phyloP scores from a whole-genome alignment of 2,329 filamentous ascomycete species.

The Torrubiella hemipterigena region DNA sequence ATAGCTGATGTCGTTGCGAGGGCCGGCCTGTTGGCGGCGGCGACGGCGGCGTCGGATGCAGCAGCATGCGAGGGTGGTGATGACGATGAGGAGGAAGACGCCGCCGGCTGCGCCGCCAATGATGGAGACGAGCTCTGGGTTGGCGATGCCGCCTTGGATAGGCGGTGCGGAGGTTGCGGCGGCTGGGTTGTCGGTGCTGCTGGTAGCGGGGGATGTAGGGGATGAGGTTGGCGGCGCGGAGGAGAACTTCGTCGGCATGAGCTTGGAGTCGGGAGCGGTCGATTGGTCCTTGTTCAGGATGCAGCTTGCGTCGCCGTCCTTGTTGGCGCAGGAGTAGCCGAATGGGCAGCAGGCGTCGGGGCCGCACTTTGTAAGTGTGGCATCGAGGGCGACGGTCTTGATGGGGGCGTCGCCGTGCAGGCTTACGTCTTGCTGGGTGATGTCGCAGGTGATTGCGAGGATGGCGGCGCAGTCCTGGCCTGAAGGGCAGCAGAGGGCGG shows the following conservation, averaged over 20 bases:
- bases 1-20: conserved; percentile 11
- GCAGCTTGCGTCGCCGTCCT: conserved; percentile 28
- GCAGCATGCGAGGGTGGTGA: conserved; percentile 8
- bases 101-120: conserved; percentile 6
- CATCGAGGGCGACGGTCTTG: conserved; percentile 52
- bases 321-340: conserved; percentile 51
- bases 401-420: conserved; percentile 44
- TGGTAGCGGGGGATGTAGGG: conserved; percentile 5
- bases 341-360: conserved; percentile 54
- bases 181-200: not conserved
- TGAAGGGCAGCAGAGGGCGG: conserved; percentile 58
- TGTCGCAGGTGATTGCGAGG: conserved; percentile 51
- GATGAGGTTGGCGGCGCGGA: conserved; percentile 11
- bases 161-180: not conserved
- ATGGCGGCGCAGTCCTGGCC: conserved; percentile 48
- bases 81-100: conserved; percentile 3
- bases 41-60: conserved; percentile 8
- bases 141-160: not conserved
- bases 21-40: conserved; percentile 11
- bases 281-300: conserved; percentile 38
- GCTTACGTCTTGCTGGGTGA: conserved; percentile 46
- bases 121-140: conserved; percentile 5
- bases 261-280: conserved; percentile 21
- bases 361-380: conserved; percentile 45
- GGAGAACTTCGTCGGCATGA: conserved; percentile 8